phyloP scores from a whole-genome alignment of 1,284 basidiomycete species.

The Porodaedalea pini region DNA sequence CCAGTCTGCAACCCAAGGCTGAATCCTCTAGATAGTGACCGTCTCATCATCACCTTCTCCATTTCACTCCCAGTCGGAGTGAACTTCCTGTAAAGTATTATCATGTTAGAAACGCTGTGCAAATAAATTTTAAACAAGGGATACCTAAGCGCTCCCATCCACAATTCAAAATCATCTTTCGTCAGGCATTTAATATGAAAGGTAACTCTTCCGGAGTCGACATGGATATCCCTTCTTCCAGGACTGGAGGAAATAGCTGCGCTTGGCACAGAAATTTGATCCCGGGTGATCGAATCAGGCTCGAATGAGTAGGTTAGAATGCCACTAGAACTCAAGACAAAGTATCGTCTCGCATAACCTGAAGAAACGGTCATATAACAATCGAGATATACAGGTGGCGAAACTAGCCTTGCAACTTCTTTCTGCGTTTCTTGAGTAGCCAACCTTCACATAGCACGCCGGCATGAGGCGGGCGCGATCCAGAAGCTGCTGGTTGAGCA shows the following conservation, averaged over 20 bases:
- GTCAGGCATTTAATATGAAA: constrained; percentile 77
- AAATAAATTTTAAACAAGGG: background rate
- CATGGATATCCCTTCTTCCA: constrained; percentile 70
- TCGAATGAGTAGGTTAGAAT: constrained; percentile 73
- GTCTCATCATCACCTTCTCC: constrained; percentile 7
- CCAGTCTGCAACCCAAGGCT: constrained; percentile 9
- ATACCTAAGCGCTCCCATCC: constrained; percentile 72
- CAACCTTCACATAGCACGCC: constrained; percentile 61
- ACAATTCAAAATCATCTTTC: constrained; percentile 64
- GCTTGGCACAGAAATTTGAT: constrained; percentile 61
- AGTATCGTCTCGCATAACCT: constrained; percentile 85
- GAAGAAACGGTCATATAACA: constrained; percentile 15
- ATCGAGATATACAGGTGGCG: constrained; percentile 5
- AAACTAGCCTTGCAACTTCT: constrained; percentile 75
- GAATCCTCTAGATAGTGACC: constrained; percentile 11
- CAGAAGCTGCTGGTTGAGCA: constrained; percentile 5
- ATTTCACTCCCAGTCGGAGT: constrained; percentile 14
- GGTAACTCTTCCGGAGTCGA: constrained; percentile 71
- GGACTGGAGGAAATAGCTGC: constrained; percentile 71
- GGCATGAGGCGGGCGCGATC: background rate
- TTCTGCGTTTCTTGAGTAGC: constrained; percentile 78
- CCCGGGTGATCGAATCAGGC: constrained; percentile 65
- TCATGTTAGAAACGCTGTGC: background rate
- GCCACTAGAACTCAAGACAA: constrained; percentile 62
- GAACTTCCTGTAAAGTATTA: constrained; percentile 14